Evolutionary conservation across 306 rosid genomes (phyloP), one percentile per base, ranked within the genome.

Genomic region (Casuarina cunninghamiana): DNA sequence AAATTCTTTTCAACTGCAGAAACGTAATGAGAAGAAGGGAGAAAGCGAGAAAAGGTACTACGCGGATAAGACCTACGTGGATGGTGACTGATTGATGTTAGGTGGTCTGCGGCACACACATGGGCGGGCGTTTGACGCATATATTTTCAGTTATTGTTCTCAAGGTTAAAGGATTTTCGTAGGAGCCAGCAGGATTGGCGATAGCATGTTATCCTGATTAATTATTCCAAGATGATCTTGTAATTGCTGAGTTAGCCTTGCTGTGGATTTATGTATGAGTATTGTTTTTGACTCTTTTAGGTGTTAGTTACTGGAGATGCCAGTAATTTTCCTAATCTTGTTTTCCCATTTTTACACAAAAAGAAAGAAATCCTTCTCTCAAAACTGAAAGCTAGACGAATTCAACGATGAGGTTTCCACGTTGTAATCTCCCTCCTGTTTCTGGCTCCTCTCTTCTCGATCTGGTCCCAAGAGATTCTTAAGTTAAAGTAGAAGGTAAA

Each of bases 41-140:
- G 97, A 79, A 71, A 92, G 98, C 69, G 98, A 94, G 90, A 88
- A 78, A 82, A 90, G 79, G 83, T 93, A 93, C 85, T 92, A 94
- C 19, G 95, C 89, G 83, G 76, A 74, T 8, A 94, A 92, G 90
- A 8, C 89, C 16, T 83, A 74, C 44, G 89, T 94, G 62, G 41
- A 84, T 50, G 98, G 90, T 51, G 98, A 94, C 81, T 94, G 90
- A 94, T 74, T 50, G 38, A 69, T 71, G 74, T 44, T 50, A 44
- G 71, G 55, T 72, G 43, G 16, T 77, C 76, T 74, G 74, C 62
- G 77, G 32, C 76, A 83, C 61, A 53, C 10, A 60, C 66, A 72
- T 67, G 35, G 72, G 49, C 19, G 42, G 79, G 71, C 71, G 6
- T 41, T 66, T 17, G 71, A 49, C 10, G 49, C 48, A 17, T 66